These are phyloP conservation scores for Chalciporus sphaerocephalus DNA, from an alignment of 768 basidiomycete species.

Conservation along the genomic window DNA sequence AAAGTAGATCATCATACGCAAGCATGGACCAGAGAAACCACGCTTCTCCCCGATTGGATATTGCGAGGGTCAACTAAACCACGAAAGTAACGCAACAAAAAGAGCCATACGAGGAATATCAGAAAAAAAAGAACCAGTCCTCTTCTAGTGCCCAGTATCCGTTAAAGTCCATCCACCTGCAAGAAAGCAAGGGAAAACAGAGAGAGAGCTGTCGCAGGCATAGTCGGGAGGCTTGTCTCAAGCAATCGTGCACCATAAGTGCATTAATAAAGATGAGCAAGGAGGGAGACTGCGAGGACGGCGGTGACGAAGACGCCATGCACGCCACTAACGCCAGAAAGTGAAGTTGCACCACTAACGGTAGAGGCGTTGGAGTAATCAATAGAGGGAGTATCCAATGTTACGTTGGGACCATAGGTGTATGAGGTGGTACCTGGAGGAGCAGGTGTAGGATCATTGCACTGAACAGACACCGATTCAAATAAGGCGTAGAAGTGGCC, in stretches of 20 bases:
- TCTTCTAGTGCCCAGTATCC: no score
- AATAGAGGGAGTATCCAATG: conserved; percentile 50
- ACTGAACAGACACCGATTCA: conserved; percentile 59
- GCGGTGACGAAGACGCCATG: conserved; percentile 13
- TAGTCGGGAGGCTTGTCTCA: not conserved
- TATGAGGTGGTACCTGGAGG: conserved; percentile 55
- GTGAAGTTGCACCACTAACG: conserved; percentile 37
- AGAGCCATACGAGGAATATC: no score
- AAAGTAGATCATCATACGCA: not conserved
- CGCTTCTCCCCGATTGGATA: not conserved
- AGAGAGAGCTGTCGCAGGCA: not conserved
- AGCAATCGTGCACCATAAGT: not conserved
- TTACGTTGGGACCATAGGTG: conserved; percentile 54
- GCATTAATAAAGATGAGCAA: conserved; percentile 20
- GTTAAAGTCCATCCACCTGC: not conserved
- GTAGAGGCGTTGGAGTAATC: conserved; percentile 56
- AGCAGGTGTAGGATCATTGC: conserved; percentile 46
- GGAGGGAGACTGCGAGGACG: conserved; percentile 10
- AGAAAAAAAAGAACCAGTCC: not conserved
- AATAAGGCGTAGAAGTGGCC: conserved; percentile 71
- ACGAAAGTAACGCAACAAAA: not conserved
- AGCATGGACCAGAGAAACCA: not conserved
- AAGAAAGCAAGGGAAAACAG: not conserved
- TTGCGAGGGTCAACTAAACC: not conserved
- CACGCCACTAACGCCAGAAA: conserved; percentile 6